Base-by-base conservation (phyloP, 2,329 filamentous ascomycete species). In the Epichloe glyceriae region DNA sequence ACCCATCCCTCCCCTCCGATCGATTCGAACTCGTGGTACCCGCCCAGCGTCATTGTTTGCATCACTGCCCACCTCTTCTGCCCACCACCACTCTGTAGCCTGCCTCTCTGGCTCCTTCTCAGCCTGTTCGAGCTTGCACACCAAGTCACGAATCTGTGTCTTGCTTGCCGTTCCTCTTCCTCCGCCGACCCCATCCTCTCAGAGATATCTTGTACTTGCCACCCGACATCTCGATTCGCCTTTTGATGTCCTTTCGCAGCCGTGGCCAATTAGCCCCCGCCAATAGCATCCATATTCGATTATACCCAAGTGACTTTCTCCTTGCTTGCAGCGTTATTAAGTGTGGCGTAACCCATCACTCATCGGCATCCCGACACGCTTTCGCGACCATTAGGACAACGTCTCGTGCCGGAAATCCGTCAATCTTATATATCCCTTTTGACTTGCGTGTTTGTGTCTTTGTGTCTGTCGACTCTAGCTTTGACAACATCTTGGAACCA, bases 21-120 rank as follows among this genome's bases (percentile, higher is more conserved):
- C 42, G 41, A 50, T 39, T 50, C 48, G 22, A 38, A 39, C 42
- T 45, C 50, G 47, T 30, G 37, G 46, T 50, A 46, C 34, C 48
- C 17, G 20, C 49, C 22, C 44, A 41, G 42, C 51, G 48, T 50
- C 45, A 47, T 53, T 53, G 48, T 45, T 42, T 50, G 40, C 40
- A 50, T 47, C 51, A 50, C 47, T 47, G 48, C 51, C 46, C 48
- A 44, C 45, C 48, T 43, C 43, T 22, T 26, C 22, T 30, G 34
- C 48, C 19, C 44, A 45, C 47, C 44, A 45, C 47, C 41, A 52
- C 42, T 40, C 37, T 35, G 35, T 37, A 30, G 39, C 42, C 43
- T 47, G n/a, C 22, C n/a, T 47, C 17, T n/a, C 44, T 40, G 46
- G 46, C 37, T 26, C 15, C 37, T 14, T 40, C 39, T n/a, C 38